Evolutionary conservation across 306 rosid genomes (phyloP).

Genomic region (Senna siamea): DNA sequence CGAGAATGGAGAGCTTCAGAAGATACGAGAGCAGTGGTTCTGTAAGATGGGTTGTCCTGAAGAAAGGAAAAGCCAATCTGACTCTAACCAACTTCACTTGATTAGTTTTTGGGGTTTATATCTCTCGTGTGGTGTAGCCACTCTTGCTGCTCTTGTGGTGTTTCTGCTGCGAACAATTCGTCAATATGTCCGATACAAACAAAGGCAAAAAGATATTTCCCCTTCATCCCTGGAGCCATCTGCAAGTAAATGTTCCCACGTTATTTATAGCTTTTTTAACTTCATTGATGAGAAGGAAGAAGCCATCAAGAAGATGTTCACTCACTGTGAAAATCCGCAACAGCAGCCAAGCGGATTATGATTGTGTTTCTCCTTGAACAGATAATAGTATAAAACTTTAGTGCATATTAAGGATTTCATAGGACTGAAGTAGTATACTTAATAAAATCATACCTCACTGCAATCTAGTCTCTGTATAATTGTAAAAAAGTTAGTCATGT

Average conservation of each 20-base stretch:
- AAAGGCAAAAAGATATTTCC: conserved; percentile 44
- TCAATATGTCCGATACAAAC: conserved; percentile 65
- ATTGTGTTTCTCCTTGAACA: not conserved
- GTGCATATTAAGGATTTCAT: conserved; percentile 6
- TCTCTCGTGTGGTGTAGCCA: conserved; percentile 58
- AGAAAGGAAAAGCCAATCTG: conserved; percentile 49
- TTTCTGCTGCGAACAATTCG: conserved; percentile 60
- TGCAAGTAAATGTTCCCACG: conserved; percentile 52
- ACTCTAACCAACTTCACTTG: conserved; percentile 69
- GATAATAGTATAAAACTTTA: not conserved
- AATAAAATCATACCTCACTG: conserved; percentile 4
- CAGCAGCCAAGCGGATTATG: conserved; percentile 45
- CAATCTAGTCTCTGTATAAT: conserved; percentile 24
- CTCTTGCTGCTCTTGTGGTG: conserved; percentile 51
- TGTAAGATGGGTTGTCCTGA: conserved; percentile 82
- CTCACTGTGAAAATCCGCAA: conserved; percentile 50
- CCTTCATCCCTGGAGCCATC: conserved; percentile 46
- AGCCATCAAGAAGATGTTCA: conserved; percentile 75
- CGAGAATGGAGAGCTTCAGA: conserved; percentile 79
- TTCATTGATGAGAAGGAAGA: conserved; percentile 92
- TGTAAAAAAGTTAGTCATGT: conserved; percentile 10
- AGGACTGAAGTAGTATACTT: conserved; percentile 6
- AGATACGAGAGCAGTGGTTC: conserved; percentile 72
- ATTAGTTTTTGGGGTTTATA: conserved; percentile 93
- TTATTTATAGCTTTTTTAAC: conserved; percentile 60